Percentiles rank a stretch among this genome's conserved stretches.
Evolutionary conservation across 192 early-diverging fungal species (phyloP).

Genomic region (Coemansia sp.): DNA sequence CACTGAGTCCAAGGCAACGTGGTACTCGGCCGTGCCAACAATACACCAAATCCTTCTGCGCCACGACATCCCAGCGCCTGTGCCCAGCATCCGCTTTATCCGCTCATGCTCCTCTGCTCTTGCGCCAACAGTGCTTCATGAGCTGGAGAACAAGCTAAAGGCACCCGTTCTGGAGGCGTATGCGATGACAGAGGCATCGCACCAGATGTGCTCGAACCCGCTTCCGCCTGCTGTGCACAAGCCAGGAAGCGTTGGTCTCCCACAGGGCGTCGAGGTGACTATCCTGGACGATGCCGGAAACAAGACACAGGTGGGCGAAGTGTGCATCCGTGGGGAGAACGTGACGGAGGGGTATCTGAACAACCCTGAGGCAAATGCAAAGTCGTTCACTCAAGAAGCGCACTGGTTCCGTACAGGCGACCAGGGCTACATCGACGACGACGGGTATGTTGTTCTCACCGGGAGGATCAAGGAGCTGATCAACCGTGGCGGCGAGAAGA

Average conservation of each 20-base stretch:
- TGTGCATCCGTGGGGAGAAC: conserved; percentile 81
- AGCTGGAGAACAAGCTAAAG: conserved; percentile 63
- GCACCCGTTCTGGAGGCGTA: conserved; percentile 83
- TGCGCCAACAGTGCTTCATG: conserved; percentile 66
- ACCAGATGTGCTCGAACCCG: conserved; percentile 84
- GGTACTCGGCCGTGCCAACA: conserved; percentile 80
- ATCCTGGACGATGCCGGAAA: conserved; percentile 61
- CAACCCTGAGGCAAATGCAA: conserved; percentile 65
- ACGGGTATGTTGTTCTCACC: conserved; percentile 76
- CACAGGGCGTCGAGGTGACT: conserved; percentile 71
- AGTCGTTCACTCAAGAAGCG: conserved; percentile 61
- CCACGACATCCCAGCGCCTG: conserved; percentile 24
- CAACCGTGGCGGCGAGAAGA: conserved; percentile 89
- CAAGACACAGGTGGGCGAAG: conserved; percentile 62
- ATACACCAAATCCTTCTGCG: conserved; percentile 82
- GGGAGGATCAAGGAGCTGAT: conserved; percentile 90
- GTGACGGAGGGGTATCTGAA: conserved; percentile 78
- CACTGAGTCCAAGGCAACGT: conserved; percentile 58
- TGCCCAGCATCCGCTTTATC: conserved; percentile 70
- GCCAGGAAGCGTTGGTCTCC: conserved; percentile 76
- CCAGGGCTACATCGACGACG: conserved; percentile 75
- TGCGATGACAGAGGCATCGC: conserved; percentile 87
- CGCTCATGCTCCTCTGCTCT: conserved; percentile 77
- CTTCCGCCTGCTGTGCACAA: conserved; percentile 68
- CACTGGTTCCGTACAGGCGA: conserved; percentile 85